A percentile compares a stretch with the other conserved stretches of the same genome.
These are phyloP conservation scores for Phyllosticta citrichinensis DNA, from an alignment of 2,329 filamentous ascomycete species.

Conservation along the genomic window DNA sequence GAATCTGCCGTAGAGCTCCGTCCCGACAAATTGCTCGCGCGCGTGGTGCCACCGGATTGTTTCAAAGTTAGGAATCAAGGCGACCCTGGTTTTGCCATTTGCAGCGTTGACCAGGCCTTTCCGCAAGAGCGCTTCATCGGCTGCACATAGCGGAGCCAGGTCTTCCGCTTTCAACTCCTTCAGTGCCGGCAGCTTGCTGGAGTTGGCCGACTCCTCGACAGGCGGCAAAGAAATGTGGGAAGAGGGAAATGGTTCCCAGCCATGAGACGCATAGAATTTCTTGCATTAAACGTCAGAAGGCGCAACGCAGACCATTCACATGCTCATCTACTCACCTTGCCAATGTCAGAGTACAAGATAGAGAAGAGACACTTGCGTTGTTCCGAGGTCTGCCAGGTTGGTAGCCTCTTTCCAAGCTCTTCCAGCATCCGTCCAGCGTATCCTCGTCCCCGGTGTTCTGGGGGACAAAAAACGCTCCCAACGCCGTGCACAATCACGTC, in stretches of 20 bases:
- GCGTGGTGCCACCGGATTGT: slow-evolving; percentile 68
- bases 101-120: slow-evolving; percentile 36
- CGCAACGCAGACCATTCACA: slow-evolving; percentile 7
- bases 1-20: slow-evolving; percentile 46
- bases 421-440: slow-evolving; percentile 68
- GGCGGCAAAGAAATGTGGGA: slow-evolving; percentile 58
- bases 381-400: slow-evolving; percentile 41
- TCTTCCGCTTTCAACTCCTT: slow-evolving; percentile 48
- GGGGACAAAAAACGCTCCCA: slow-evolving; percentile 68
- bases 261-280: slow-evolving; percentile 61
- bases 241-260: slow-evolving; percentile 67
- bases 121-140: slow-evolving; percentile 55
- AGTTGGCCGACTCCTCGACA: slow-evolving; percentile 13
- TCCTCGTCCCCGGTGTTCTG: slow-evolving; percentile 55
- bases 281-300: slow-evolving; percentile 10
- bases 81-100: slow-evolving; percentile 43
- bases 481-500: slow-evolving; percentile 63
- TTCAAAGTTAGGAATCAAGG: slow-evolving; percentile 57
- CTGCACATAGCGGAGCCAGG: slow-evolving; percentile 50
- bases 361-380: slow-evolving; percentile 50
- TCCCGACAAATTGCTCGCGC: slow-evolving; percentile 68
- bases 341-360: slow-evolving; percentile 48
- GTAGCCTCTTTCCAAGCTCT: slow-evolving; percentile 49
- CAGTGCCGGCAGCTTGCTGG: slow-evolving; percentile 17
- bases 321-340: slow-evolving; percentile 50